These are phyloP conservation scores for Pseudogymnoascus sp. DNA, from an alignment of 2,329 filamentous ascomycete species.

Conservation along the genomic window DNA sequence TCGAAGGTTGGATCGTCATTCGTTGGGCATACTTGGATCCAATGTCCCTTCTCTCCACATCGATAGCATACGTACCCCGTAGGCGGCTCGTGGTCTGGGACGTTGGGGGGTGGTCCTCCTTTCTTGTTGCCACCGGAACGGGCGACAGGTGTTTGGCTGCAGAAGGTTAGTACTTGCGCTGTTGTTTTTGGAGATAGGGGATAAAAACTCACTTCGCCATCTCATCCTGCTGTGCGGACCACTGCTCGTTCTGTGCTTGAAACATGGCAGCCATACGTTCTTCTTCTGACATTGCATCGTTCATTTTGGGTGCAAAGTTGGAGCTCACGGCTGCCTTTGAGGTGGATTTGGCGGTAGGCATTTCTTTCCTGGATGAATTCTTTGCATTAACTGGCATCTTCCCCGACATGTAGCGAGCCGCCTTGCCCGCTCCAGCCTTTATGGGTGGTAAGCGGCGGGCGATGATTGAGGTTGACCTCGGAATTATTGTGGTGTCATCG, in stretches of 20 bases:
- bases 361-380: slow-evolving; percentile 61
- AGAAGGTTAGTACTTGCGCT: slow-evolving; percentile 27
- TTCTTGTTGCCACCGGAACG: slow-evolving; percentile 54
- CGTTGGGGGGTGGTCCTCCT: slow-evolving; percentile 46
- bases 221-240: slow-evolving; percentile 86
- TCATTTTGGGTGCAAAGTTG: slow-evolving; percentile 53
- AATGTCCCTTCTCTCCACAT: slow-evolving; percentile 96
- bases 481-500: slow-evolving; percentile 95
- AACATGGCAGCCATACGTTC: slow-evolving; percentile 92
- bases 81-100: slow-evolving; percentile 87
- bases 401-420: slow-evolving; percentile 89
- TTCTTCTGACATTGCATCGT: slow-evolving; percentile 79
- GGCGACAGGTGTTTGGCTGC: slow-evolving; percentile 53
- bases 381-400: slow-evolving; percentile 89
- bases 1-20: slow-evolving; percentile 97
- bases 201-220: slow-evolving; percentile 63
- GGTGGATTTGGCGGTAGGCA: slow-evolving; percentile 47
- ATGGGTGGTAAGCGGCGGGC: slow-evolving; percentile 76
- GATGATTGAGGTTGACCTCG: slow-evolving; percentile 87
- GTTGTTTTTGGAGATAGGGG: slow-evolving; percentile 26
- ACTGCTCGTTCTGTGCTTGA: slow-evolving; percentile 79
- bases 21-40: slow-evolving; percentile 97
- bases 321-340: slow-evolving; percentile 45
- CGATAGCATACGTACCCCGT: slow-evolving; percentile 94
- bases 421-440: slow-evolving; percentile 79